Base-by-base conservation (phyloP, 805 yeast genomes). In the Ogataea thermomethanolica region DNA sequence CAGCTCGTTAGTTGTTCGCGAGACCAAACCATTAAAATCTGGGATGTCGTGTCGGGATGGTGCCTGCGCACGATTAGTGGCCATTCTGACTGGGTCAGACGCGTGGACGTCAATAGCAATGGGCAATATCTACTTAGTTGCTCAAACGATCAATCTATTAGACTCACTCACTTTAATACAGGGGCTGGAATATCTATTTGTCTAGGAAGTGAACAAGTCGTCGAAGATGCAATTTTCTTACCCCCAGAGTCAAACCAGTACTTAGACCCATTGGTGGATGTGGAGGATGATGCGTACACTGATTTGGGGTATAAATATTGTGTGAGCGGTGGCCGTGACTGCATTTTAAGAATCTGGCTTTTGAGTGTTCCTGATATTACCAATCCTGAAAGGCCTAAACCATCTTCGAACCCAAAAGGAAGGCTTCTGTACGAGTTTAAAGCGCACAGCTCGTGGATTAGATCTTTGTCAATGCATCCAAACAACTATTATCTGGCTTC, bases 361-460 rank as follows among this genome's bases (percentile, higher is more conserved):
- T 58, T 84, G n/a, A 88, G 89, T 1, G 59, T 79, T 1, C 90
- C 91, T 1, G 69, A 65, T 7, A 41, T 78, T n/a, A 61, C 73
- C 24, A 74, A 80, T 10, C 51, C 53, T 3, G 56, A 45, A 7
- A 39, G 43, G 7, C 62, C 75, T 5, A 30, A 41, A 29, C 84
- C 88, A 0, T 62, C 78, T 0, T 61, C 74, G 14, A 73, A 79
- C 51, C 78, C 84, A 1, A 76, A 79, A 34, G 91, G 85, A 2
- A 71, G 69, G 51, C 64, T 76, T 20, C 53, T 87, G 1, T 67
- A 71, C 17, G 78, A 79, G 13, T 63, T 87, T 8, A 53, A 64
- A 6, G 96, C 93, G 2, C 97, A 90, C 61, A 77, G 78, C 35
- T 84, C 93, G 8, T 90, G 98, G 98, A 84, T 91, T 1, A 76